Percentiles rank a stretch among this genome's conserved stretches.
Conservation (phyloP, 2,329 filamentous ascomycete species). For the Didymella pomorum region DNA sequence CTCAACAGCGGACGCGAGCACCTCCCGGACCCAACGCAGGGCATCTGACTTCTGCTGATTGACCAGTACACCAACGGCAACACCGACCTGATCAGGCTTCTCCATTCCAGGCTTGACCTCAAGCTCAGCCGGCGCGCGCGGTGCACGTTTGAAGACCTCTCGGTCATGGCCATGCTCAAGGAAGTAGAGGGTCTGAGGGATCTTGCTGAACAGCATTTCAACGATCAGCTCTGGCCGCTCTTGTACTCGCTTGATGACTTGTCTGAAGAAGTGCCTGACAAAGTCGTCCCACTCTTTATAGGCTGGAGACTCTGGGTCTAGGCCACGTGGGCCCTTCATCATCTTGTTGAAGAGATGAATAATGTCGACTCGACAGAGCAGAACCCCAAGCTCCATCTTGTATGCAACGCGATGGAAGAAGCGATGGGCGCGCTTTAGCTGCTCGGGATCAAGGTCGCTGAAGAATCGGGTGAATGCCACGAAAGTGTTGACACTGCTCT, state of each 20-base stretch:
- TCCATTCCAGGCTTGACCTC: slow-evolving; percentile 79
- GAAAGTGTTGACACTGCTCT: slow-evolving; percentile 89
- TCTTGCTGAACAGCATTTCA: slow-evolving; percentile 95
- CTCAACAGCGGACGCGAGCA: slow-evolving; percentile 71
- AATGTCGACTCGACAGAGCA: slow-evolving; percentile 91
- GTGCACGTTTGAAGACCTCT: slow-evolving; percentile 71
- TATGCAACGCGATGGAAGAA: slow-evolving; percentile 95
- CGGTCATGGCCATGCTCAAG: slow-evolving; percentile 91
- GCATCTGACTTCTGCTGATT: slow-evolving; percentile 80
- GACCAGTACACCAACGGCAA: slow-evolving; percentile 80
- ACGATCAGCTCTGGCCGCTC: slow-evolving; percentile 85
- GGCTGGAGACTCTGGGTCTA: slow-evolving; percentile 71
- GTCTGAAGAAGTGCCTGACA: slow-evolving; percentile 81
- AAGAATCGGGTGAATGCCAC: slow-evolving; percentile 81
- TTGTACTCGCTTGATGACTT: slow-evolving; percentile 83
- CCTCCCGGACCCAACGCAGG: slow-evolving; percentile 81
- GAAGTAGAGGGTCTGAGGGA: slow-evolving; percentile 81
- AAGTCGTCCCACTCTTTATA: slow-evolving; percentile 94
- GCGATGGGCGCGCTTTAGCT: slow-evolving; percentile 89
- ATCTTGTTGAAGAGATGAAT: slow-evolving; percentile 87
- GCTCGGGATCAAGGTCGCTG: slow-evolving; percentile 76
- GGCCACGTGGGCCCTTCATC: slow-evolving; percentile 83
- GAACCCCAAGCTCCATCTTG: slow-evolving; percentile 88
- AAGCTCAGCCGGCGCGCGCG: slow-evolving; percentile 78
- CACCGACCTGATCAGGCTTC: slow-evolving; percentile 72